phyloP scores from a whole-genome alignment of 2,329 filamentous ascomycete species.

The Clonostachys chloroleuca region DNA sequence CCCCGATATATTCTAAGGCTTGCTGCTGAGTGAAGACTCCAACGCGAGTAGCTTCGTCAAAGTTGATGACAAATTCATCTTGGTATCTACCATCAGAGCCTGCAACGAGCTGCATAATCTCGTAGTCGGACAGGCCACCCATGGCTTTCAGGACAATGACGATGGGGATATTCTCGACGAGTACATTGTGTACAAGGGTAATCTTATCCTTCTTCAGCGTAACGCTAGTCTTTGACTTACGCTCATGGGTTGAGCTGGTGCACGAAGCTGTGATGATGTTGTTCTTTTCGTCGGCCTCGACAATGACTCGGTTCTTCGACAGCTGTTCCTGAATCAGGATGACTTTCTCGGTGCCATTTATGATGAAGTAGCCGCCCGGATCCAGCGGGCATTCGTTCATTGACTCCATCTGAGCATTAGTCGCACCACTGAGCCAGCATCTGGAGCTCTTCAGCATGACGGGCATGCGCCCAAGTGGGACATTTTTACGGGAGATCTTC shows the following conservation, averaged over 20 bases:
- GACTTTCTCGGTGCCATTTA: conserved; percentile 96
- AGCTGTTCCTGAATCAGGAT: conserved; percentile 97
- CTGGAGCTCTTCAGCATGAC: conserved; percentile 97
- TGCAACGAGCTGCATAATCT: conserved; percentile 87
- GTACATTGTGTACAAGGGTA: conserved; percentile 84
- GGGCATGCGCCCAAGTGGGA: conserved; percentile 85
- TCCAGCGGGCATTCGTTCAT: conserved; percentile 96
- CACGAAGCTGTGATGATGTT: conserved; percentile 92
- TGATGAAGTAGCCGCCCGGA: conserved; percentile 96
- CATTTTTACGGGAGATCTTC: conserved; percentile 67
- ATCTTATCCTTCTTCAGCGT: conserved; percentile 91
- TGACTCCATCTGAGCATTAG: conserved; percentile 81
- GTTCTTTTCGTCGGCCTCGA: conserved; percentile 89
- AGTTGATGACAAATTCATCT: conserved; percentile 92
- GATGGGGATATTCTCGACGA: conserved; percentile 91
- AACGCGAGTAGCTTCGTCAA: conserved; percentile 82
- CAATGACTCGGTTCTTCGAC: conserved; percentile 98
- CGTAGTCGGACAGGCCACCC: conserved; percentile 89
- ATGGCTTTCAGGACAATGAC: conserved; percentile 90
- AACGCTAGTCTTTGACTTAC: conserved; percentile 97
- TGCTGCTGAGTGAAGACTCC: conserved; percentile 92
- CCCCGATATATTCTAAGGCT: conserved; percentile 87
- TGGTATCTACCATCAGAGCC: conserved; percentile 86
- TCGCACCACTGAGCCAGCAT: conserved; percentile 80
- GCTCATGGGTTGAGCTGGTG: conserved; percentile 94